A percentile compares a stretch with the other conserved stretches of the same genome.
Evolutionary conservation across 2,329 filamentous ascomycete species (phyloP).

Genomic region (Graphilbum ipis-grandicollis): DNA sequence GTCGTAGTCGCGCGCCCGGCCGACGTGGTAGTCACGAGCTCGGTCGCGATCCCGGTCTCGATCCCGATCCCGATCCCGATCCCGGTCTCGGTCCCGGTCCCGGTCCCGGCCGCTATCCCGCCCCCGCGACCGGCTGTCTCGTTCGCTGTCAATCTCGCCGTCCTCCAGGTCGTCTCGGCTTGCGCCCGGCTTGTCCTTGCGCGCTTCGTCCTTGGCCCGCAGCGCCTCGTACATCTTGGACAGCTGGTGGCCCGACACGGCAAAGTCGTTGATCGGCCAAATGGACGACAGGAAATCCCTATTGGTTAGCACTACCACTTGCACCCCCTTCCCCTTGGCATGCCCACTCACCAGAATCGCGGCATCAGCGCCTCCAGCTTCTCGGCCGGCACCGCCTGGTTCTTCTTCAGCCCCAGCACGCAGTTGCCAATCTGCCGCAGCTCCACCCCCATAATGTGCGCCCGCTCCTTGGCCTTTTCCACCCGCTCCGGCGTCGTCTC

Average conservation of each 20-base stretch:
- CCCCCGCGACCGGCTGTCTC: slow-evolving; percentile 12
- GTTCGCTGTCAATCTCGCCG: slow-evolving; percentile 20
- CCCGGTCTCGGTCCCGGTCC: slow-evolving; percentile 10
- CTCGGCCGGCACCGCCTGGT: slow-evolving; percentile 13
- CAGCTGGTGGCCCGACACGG: slow-evolving; percentile 18
- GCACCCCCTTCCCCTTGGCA: background rate
- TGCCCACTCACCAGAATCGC: slow-evolving; percentile 18
- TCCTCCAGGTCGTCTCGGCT: slow-evolving; percentile 18
- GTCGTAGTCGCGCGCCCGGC: slow-evolving; percentile 17
- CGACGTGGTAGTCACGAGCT: slow-evolving; percentile 8
- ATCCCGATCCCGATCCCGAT: slow-evolving; percentile 4
- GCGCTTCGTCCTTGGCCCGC: slow-evolving; percentile 13
- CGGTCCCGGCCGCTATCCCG: slow-evolving; percentile 6
- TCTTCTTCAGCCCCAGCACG: slow-evolving; percentile 16
- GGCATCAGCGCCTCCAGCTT: slow-evolving; percentile 18
- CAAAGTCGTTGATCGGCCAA: slow-evolving; percentile 20
- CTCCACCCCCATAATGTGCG: slow-evolving; percentile 19
- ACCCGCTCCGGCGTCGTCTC: slow-evolving; percentile 15
- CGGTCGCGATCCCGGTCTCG: slow-evolving; percentile 3
- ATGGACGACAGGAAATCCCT: slow-evolving; percentile 22
- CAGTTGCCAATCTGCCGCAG: slow-evolving; percentile 19
- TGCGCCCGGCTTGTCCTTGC: slow-evolving; percentile 8
- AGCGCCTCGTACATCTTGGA: slow-evolving; percentile 19
- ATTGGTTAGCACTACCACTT: background rate
- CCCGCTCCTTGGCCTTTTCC: slow-evolving; percentile 17